phyloP scores from a whole-genome alignment of 139 green algal genomes.

The Closterium sp. region DNA sequence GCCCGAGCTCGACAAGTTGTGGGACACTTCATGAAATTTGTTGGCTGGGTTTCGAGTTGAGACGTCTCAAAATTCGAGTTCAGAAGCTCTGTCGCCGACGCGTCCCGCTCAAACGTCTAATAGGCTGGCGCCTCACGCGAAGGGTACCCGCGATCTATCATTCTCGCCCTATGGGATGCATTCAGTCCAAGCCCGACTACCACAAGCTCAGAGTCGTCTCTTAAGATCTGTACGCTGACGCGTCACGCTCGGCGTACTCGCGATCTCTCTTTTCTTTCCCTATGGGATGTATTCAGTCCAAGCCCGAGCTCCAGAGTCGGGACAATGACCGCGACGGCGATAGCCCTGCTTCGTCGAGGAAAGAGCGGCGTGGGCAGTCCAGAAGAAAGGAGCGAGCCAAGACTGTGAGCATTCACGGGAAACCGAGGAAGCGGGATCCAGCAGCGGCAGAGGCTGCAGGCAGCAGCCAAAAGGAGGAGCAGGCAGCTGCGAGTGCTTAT shows the following conservation, averaged over 20 bases:
- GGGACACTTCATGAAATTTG: no score
- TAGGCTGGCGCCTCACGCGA: no score
- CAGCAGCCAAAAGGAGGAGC: background rate
- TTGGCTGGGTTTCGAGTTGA: no score
- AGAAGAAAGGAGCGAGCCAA: background rate
- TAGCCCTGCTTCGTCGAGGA: background rate
- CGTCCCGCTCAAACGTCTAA: no score
- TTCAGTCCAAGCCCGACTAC: background rate
- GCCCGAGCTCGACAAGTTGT: no score
- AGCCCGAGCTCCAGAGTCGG: background rate
- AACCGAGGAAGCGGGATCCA: background rate
- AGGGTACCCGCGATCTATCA: no score
- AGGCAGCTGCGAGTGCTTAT: background rate
- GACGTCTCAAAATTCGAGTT: no score
- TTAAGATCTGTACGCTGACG: background rate
- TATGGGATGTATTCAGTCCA: background rate
- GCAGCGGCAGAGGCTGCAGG: no score
- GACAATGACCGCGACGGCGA: background rate
- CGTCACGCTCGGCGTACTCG: background rate
- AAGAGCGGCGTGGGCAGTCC: background rate
- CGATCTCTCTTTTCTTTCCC: background rate
- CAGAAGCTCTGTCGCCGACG: no score
- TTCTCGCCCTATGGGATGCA: background rate
- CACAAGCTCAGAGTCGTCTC: background rate
- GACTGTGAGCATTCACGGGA: background rate